A percentile compares a stretch with the other conserved stretches of the same genome.
These are phyloP conservation scores for Sordariomycetes sp. DNA, from an alignment of 2,329 filamentous ascomycete genomes.

Conservation along the genomic window DNA sequence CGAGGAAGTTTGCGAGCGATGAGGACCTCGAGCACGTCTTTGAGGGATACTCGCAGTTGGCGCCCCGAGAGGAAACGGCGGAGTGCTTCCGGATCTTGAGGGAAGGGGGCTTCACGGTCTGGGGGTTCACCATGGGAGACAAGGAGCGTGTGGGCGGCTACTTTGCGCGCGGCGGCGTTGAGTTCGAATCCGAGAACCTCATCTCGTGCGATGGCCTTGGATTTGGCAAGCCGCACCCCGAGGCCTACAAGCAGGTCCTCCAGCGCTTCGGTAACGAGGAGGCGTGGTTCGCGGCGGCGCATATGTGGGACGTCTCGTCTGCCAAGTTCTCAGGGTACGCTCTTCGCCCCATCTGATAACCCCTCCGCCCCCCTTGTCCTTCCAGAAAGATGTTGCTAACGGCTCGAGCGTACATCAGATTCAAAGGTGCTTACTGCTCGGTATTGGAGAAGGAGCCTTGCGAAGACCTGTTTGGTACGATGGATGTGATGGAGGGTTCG, in stretches of 20 bases:
- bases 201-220: slow-evolving; percentile 36
- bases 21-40: slow-evolving; percentile 28
- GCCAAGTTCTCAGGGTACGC: slow-evolving; percentile 32
- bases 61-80: slow-evolving; percentile 24
- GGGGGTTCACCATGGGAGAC: slow-evolving; percentile 43
- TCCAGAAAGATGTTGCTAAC: neutral
- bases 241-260: slow-evolving; percentile 31
- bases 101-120: slow-evolving; percentile 36
- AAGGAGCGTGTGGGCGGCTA: slow-evolving; percentile 37
- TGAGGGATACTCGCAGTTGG: slow-evolving; percentile 22
- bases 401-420: slow-evolving; percentile 12
- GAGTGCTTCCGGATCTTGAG: slow-evolving; percentile 31
- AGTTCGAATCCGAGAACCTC: slow-evolving; percentile 38
- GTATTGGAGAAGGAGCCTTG: slow-evolving; percentile 30
- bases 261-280: slow-evolving; percentile 26
- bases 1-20: too few relatives aligned
- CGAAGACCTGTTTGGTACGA: slow-evolving; percentile 36
- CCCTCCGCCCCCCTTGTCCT: neutral
- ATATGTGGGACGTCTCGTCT: slow-evolving; percentile 47
- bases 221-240: slow-evolving; percentile 37
- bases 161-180: slow-evolving; percentile 33
- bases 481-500: slow-evolving; percentile 37
- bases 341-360: neutral
- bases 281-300: slow-evolving; percentile 47
- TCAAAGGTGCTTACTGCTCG: slow-evolving; percentile 42